Conservation (phyloP, 148 eudicot species). For the Tetragonia tetragonoides region DNA sequence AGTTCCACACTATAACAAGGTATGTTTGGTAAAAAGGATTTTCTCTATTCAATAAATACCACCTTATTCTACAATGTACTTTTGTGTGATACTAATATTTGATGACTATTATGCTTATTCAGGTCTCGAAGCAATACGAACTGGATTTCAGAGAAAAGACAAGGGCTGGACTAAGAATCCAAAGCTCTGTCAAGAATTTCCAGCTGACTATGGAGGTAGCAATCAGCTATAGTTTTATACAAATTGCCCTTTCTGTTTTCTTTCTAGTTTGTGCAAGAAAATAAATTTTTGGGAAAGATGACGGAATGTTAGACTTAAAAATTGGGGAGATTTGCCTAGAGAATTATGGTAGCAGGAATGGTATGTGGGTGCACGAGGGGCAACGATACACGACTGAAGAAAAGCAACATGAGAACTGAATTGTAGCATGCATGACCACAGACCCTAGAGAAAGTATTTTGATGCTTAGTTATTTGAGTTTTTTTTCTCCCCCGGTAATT, state of each 20-base stretch:
- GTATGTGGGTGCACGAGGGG: too few relatives aligned
- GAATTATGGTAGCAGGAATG: too few relatives aligned
- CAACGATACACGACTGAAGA: too few relatives aligned
- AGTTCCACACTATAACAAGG: conserved; percentile 77
- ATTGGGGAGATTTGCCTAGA: too few relatives aligned
- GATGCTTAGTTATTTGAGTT: too few relatives aligned
- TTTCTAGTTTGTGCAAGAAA: too few relatives aligned
- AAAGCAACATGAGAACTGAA: too few relatives aligned
- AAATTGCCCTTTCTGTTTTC: background rate
- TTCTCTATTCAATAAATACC: background rate
- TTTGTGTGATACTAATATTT: background rate
- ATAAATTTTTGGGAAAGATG: background rate
- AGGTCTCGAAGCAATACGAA: conserved; percentile 79
- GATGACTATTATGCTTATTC: conserved; percentile 8
- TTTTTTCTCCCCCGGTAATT: too few relatives aligned
- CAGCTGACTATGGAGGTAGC: conserved; percentile 80
- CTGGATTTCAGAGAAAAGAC: conserved; percentile 87
- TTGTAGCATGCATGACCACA: too few relatives aligned
- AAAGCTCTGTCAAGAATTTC: conserved; percentile 88
- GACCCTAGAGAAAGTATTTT: too few relatives aligned
- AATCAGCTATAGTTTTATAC: background rate
- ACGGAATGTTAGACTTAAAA: too few relatives aligned
- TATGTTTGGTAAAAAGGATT: conserved; percentile 10
- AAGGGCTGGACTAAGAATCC: conserved; percentile 59
- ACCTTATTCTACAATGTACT: too few relatives aligned